A percentile compares a stretch with the other conserved stretches of the same genome.
These are phyloP conservation scores for Tothia fuscella DNA, from an alignment of 2,329 filamentous ascomycete genomes.

Conservation along the genomic window DNA sequence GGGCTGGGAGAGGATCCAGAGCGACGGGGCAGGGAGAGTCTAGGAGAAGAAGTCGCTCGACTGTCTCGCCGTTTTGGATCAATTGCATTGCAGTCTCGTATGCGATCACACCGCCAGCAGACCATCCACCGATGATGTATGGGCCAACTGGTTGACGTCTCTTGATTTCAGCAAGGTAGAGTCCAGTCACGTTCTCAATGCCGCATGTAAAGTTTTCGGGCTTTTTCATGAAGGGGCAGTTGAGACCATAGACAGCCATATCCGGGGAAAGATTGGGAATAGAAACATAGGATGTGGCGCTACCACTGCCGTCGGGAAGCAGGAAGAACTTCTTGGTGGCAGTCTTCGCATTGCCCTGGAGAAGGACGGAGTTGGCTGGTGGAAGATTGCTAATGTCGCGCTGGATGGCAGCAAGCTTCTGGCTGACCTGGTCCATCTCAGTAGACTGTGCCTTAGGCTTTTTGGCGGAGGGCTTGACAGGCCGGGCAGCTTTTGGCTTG, in stretches of 20 bases:
- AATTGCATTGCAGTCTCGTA: constrained; percentile 40
- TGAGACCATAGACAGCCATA: constrained; percentile 43
- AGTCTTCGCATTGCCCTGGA: constrained; percentile 44
- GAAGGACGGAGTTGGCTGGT: constrained; percentile 42
- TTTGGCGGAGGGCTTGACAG: constrained; percentile 23
- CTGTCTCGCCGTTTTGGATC: constrained; percentile 34
- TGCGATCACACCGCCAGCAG: constrained; percentile 43
- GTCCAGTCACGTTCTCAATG: constrained; percentile 51
- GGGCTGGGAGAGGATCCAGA: constrained; percentile 37
- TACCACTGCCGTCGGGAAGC: constrained; percentile 41
- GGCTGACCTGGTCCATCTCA: constrained; percentile 33
- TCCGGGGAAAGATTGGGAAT: constrained; percentile 43
- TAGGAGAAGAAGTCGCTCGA: constrained; percentile 40
- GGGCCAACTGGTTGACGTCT: constrained; percentile 55
- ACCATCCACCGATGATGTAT: constrained; percentile 44
- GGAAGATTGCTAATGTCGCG: constrained; percentile 33
- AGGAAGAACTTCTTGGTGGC: constrained; percentile 44
- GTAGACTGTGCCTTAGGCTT: constrained; percentile 35
- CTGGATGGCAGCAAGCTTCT: constrained; percentile 26
- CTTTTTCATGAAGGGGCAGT: constrained; percentile 60
- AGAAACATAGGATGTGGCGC: constrained; percentile 55
- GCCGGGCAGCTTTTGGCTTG: constrained; percentile 14
- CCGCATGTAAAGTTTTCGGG: constrained; percentile 54
- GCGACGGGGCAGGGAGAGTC: constrained; percentile 42
- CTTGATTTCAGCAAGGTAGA: constrained; percentile 59